Base-by-base conservation (phyloP, 352 stramenopile genomes). In the Lagenidium giganteum region DNA sequence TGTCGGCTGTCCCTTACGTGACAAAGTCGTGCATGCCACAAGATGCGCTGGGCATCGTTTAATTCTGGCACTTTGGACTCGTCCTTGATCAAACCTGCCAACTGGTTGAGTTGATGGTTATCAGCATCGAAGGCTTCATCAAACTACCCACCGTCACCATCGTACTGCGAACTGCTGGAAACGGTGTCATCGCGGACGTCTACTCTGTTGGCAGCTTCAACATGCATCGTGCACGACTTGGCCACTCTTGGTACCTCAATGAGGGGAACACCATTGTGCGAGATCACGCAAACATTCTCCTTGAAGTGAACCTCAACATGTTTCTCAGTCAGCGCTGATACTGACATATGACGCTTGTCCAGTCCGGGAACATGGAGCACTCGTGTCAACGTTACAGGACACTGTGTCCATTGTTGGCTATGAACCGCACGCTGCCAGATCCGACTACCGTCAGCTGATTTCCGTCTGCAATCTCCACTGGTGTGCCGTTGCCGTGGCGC, bases 11-110 rank as follows among this genome's bases (percentile, higher is more conserved):
- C 13, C 2, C 21, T 20, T 8, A 45, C n/a, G 32, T 52, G 50
- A 3, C 30, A 23, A n/a, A 52, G 29, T 18, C 31, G 40, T 9
- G 50, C 41, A 42, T 58, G 50, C 40, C 29, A 53, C 5, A 31
- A 9, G 4, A 39, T 17, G 17, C 13, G 39, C 16, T 24, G 9
- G 22, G 5, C 8, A 16, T 17, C 21, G 18, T 16, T 45, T 47
- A 20, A 8, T 7, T 37, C 17, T 7, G 7, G 3, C 8, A 17
- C 7, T 20, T 4, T 4, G 7, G n/a, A n/a, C n/a, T n/a, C n/a
- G n/a, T n/a, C n/a, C n/a, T n/a, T n/a, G n/a, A n/a, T n/a, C n/a
- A n/a, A 37, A 8, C 17, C 30, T 22, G 14, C 14, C 14, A 34
- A 34, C 14, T 45, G 5, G 9, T 34, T 11, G 23, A 34, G 9